Evolutionary conservation across 2,329 filamentous ascomycete species (phyloP), one percentile per base, ranked within the genome.

Genomic region (Aaosphaeria pasadenensis): DNA sequence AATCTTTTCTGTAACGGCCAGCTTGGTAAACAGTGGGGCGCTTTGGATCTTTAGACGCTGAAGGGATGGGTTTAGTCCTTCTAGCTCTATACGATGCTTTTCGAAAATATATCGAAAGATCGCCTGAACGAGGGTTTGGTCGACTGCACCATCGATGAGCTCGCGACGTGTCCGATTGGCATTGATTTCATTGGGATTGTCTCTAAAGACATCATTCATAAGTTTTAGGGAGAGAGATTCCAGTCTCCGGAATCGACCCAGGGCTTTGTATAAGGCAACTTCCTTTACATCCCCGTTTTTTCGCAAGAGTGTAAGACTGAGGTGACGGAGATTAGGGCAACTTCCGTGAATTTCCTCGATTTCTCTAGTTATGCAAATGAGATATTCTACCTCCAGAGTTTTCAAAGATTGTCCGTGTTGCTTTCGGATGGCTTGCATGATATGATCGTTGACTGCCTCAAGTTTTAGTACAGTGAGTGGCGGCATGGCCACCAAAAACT

Each of bases 21-120:
- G 17, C 17, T 24, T 24, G 17, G 17, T 24, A 24, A 24, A 24
- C 17, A 24, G 17, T 24, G 17, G 17, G 17, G 17, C 17, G 17
- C 17, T 24, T 24, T 24, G 17, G 17, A 24, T 31, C 41, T 7
- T 11, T 29, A 24, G 9, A 30, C 41, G 7, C 30, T 43, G 11
- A 43, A 43, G 30, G 11, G 41, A 43, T 28, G 41, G 41, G 6
- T n/a, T 6, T 24, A 29, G 11, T 9, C 41, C 45, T 39, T 6
- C 29, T 44, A 39, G 39, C 5, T n/a, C 24, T 5, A 41, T 13
- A 6, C 29, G n/a, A 35, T 47, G 43, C 11, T 31, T 41, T 31
- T 9, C 30, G 40, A 47, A 28, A n/a, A 47, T 47, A 32, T 43
- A 5, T 5, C n/a, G 28, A 41, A 47, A 47, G 11, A 47, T 43